Evolutionary conservation across 495 filamentous ascomycete genomes (phyloP).

Genomic region (Baudoinia panamericana): DNA sequence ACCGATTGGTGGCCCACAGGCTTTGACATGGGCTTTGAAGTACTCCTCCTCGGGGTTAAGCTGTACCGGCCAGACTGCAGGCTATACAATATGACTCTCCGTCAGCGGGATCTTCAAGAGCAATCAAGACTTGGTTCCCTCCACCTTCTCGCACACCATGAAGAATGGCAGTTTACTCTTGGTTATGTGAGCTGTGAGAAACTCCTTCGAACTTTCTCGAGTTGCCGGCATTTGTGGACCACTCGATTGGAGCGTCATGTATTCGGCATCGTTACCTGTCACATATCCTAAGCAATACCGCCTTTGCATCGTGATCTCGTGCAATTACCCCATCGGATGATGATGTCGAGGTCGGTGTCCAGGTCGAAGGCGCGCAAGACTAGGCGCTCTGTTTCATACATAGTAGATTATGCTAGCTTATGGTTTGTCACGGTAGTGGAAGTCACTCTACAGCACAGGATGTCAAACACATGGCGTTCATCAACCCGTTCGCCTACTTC

Average conservation of each 20-base stretch:
- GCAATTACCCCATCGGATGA: slow-evolving; percentile 1
- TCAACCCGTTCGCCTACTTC: no score
- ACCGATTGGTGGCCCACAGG: neutral
- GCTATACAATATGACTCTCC: no score
- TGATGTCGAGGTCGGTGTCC: neutral
- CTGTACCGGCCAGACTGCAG: neutral
- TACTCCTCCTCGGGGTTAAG: neutral
- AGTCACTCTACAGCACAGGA: no score
- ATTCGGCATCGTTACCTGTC: neutral
- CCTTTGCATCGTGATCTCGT: no score
- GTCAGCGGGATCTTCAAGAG: no score
- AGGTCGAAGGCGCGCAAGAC: neutral
- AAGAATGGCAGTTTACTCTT: neutral
- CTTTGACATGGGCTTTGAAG: no score
- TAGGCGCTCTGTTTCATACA: neutral
- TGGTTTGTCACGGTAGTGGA: no score
- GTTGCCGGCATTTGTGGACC: neutral
- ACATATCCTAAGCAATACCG: no score
- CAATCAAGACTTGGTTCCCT: no score
- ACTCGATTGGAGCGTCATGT: neutral
- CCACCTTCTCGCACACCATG: neutral
- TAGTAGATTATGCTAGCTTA: no score
- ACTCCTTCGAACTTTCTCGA: neutral
- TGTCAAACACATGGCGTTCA: no score
- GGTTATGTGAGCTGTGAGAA: neutral